Conservation (phyloP, 73 alveolate species). For the Uronychia binucleata region DNA sequence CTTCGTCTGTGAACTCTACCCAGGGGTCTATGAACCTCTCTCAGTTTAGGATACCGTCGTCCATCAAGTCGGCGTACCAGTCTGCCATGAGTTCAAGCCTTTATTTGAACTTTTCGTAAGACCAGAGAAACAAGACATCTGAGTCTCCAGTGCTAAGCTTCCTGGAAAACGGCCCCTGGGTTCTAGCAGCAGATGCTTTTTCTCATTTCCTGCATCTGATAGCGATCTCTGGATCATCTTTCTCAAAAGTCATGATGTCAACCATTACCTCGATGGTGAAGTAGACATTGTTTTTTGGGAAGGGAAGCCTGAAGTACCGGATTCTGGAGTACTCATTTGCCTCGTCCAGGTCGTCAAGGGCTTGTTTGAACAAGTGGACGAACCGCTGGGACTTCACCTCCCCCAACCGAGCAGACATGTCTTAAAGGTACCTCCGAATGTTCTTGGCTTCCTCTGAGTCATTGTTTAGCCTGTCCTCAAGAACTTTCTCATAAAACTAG, state of each 20-base stretch:
- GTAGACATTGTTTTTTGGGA: constrained; percentile 15
- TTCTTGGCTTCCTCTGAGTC: constrained; percentile 9
- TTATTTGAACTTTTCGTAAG: constrained; percentile 4
- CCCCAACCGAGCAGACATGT: constrained; percentile 1
- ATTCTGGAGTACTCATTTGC: constrained; percentile 15
- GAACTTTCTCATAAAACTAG: neutral
- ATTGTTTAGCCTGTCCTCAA: constrained; percentile 16
- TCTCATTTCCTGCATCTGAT: neutral
- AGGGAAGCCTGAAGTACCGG: constrained; percentile 14
- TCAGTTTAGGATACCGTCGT: constrained; percentile 17
- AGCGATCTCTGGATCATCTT: constrained; percentile 22
- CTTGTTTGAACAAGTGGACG: constrained; percentile 3
- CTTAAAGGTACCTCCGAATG: neutral
- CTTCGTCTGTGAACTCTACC: constrained; percentile 2
- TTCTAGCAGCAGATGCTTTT: neutral
- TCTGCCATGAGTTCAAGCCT: constrained; percentile 23
- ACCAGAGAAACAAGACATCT: constrained; percentile 9
- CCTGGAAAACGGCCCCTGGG: no score
- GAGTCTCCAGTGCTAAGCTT: neutral
- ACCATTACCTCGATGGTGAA: constrained; percentile 23
- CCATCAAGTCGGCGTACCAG: constrained; percentile 15
- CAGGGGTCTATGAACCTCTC: constrained; percentile 14
- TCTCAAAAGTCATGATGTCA: neutral
- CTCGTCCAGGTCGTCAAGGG: constrained; percentile 25
- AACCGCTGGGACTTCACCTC: constrained; percentile 1